Conservation (phyloP, 805 yeast species). For the Yueomyces sinensis region DNA sequence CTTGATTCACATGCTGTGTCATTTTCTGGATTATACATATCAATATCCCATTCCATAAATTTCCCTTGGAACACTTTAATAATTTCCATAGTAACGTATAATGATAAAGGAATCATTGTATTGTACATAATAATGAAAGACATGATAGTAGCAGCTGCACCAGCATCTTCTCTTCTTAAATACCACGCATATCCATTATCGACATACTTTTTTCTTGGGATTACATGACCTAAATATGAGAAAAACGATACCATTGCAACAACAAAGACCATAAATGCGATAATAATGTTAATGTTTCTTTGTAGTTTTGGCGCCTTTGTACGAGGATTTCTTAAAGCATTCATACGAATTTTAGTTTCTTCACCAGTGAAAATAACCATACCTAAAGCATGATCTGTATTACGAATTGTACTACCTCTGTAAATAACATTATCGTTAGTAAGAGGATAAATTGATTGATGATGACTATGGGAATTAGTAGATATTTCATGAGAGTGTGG, state of each 20-base stretch:
- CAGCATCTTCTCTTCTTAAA: conserved; percentile 56
- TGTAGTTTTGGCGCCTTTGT: conserved; percentile 91
- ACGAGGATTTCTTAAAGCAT: conserved; percentile 79
- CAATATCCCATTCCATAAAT: conserved; percentile 78
- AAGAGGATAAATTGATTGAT: conserved; percentile 36
- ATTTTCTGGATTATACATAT: conserved; percentile 77
- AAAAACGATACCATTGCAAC: conserved; percentile 66
- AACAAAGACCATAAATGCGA: conserved; percentile 73
- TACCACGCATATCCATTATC: conserved; percentile 55
- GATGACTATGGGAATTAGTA: background rate
- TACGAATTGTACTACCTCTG: conserved; percentile 81
- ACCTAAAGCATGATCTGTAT: conserved; percentile 65
- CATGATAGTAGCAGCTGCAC: conserved; percentile 83
- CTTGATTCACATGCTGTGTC: conserved; percentile 91
- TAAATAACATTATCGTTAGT: conserved; percentile 76
- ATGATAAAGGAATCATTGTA: conserved; percentile 86
- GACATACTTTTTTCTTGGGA: conserved; percentile 29
- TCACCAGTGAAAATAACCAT: conserved; percentile 88
- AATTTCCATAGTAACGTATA: conserved; percentile 93
- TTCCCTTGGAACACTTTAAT: conserved; percentile 79
- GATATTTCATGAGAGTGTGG: background rate
- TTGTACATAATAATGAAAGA: conserved; percentile 95
- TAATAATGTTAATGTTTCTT: conserved; percentile 66
- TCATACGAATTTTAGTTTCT: conserved; percentile 92
- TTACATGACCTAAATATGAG: conserved; percentile 65